A percentile compares a stretch with the other conserved stretches of the same genome.
These are phyloP conservation scores for Serpula lacrymans DNA, from an alignment of 768 basidiomycete genomes.

Conservation along the genomic window DNA sequence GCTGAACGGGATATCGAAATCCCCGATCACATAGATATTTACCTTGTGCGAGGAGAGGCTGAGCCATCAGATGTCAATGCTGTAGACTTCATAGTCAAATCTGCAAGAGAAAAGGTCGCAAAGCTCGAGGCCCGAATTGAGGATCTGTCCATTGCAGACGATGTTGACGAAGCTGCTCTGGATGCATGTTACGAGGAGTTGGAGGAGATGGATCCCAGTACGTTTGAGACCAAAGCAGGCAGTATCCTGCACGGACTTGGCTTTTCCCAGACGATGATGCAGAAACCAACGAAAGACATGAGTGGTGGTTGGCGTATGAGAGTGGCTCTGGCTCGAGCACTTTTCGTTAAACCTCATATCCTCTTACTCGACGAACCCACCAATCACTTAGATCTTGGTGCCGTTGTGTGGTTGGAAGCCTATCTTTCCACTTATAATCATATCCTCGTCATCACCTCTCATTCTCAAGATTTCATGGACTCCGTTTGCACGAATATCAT, in stretches of 20 bases:
- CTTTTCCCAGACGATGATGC: constrained; percentile 90
- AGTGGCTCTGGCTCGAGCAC: constrained; percentile 91
- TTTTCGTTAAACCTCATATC: constrained; percentile 96
- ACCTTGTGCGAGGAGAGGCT: constrained; percentile 93
- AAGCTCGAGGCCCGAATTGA: constrained; percentile 92
- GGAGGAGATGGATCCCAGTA: constrained; percentile 93
- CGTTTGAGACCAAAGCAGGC: constrained; percentile 94
- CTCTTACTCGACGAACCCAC: constrained; percentile 92
- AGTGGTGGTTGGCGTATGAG: constrained; percentile 99
- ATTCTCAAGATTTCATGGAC: constrained; percentile 99
- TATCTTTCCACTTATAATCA: constrained; percentile 98
- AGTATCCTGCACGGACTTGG: constrained; percentile 98
- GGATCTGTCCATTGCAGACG: constrained; percentile 85
- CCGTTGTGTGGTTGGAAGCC: constrained; percentile 98
- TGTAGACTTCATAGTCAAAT: constrained; percentile 94
- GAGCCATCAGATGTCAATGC: constrained; percentile 95
- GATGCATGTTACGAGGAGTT: constrained; percentile 93
- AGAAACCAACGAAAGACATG: constrained; percentile 97
- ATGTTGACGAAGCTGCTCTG: constrained; percentile 83
- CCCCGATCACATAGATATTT: constrained; percentile 94
- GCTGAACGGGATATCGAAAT: constrained; percentile 95
- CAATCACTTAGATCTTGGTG: constrained; percentile 93
- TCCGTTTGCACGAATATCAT: constrained; percentile 96
- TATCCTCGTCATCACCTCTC: constrained; percentile 94
- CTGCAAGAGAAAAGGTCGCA: constrained; percentile 90